Base-by-base conservation (phyloP, 2,329 filamentous ascomycete species). In the Curvularia eragrostidis region DNA sequence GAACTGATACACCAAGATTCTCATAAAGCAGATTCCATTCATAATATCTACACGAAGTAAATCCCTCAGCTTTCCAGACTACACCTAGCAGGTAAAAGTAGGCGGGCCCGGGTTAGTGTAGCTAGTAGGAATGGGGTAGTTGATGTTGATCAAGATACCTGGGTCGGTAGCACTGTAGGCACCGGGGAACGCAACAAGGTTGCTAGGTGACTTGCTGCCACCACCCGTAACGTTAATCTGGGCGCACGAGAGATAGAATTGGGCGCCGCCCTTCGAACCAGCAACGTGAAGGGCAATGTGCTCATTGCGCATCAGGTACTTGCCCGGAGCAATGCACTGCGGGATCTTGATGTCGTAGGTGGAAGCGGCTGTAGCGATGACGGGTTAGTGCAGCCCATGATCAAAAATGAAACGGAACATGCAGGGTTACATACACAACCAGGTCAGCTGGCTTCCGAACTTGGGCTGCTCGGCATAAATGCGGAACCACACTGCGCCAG, bases 161-260 rank as follows among this genome's bases (percentile, higher is more conserved):
- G 65, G 61, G 19, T 72, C 69, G 9, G 48, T 59, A 7, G 63
- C 59, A 36, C 62, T 67, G 49, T 72, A 72, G 1, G 56, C 80
- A 1, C 73, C 79, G 8, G 79, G 79, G 62, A 81, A 79, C 48
- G 72, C 67, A 8, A 76, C 75, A 10, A 78, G 61, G 3, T 76
- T 74, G 5, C 64, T 53, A 0, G 79, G 78, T 12, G 32, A 68
- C 36, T 72, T 77, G 50, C 61, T 72, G 3, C 77, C 77, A 26
- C 71, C 69, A 9, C 74, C 74, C 3, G 69, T 71, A 56, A 82
- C 73, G 58, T 77, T 75, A 48, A 82, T 51, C 66, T 82, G 80
- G 0, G 75, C 78, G 62, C 80, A 82, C 3, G 74, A 74, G 28
- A 80, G 75, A 64, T 82, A 82, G 65, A 82, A 81, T 65, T 82